Evolutionary conservation across 805 yeast species (phyloP).

Genomic region (Candida dajiaensis): DNA sequence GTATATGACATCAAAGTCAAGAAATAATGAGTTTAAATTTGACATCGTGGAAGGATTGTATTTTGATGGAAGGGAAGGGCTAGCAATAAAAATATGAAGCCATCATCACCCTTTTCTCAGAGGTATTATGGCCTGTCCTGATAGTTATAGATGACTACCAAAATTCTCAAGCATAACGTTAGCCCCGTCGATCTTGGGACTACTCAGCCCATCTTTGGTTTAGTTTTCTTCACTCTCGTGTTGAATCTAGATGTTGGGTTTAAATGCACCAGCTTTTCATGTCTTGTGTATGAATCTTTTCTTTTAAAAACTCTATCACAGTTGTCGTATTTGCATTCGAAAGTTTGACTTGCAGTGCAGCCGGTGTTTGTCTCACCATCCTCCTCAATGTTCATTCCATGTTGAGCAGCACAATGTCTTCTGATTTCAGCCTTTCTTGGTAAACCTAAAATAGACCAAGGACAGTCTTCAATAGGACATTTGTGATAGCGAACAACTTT

Average conservation of each 20-base stretch:
- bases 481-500: conserved; percentile 34
- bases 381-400: conserved; percentile 16
- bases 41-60: no score
- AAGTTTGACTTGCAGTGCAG: conserved; percentile 2
- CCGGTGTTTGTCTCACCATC: neutral
- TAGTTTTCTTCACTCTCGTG: conserved; percentile 19
- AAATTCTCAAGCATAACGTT: no score
- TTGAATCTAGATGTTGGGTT: conserved; percentile 36
- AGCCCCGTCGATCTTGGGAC: no score
- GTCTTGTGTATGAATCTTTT: conserved; percentile 49
- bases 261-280: conserved; percentile 44
- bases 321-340: conserved; percentile 25
- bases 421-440: conserved; percentile 43
- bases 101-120: no score
- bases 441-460: conserved; percentile 44
- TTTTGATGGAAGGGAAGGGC: neutral
- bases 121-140: no score
- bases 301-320: conserved; percentile 47
- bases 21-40: no score
- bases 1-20: no score
- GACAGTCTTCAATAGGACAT: conserved; percentile 41
- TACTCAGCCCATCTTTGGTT: neutral
- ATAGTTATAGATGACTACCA: no score
- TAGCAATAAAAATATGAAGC: no score
- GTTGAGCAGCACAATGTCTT: conserved; percentile 46